Conservation (phyloP, 2,329 filamentous ascomycete genomes). For the Lecanosticta acicola region DNA sequence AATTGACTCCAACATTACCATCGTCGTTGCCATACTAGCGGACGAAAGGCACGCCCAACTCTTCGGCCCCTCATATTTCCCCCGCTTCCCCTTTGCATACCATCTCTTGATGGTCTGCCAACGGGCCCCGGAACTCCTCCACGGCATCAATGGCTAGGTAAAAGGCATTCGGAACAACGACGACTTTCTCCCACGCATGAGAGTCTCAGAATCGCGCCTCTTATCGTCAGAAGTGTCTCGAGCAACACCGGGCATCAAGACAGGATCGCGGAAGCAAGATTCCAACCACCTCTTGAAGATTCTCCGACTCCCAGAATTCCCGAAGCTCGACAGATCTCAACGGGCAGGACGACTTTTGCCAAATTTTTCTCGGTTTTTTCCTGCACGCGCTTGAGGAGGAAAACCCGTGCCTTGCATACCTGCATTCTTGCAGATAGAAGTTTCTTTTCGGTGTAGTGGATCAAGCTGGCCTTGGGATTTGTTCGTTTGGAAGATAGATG, state of each 20-base stretch:
- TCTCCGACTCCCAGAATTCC: background rate
- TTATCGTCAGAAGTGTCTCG: background rate
- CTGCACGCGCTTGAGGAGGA: background rate
- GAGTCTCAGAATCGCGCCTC: too few relatives aligned
- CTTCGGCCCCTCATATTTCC: too few relatives aligned
- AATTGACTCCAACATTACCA: too few relatives aligned
- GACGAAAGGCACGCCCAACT: too few relatives aligned
- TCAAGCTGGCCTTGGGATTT: background rate
- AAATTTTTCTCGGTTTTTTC: background rate
- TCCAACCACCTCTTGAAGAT: background rate
- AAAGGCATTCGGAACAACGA: background rate
- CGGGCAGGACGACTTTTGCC: background rate
- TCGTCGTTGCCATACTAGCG: too few relatives aligned
- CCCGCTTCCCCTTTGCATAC: too few relatives aligned
- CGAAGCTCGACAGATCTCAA: background rate
- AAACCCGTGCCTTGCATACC: background rate
- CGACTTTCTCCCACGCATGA: background rate
- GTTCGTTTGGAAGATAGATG: too few relatives aligned
- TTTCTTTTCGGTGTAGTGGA: conserved; percentile 5
- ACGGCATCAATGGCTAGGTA: background rate
- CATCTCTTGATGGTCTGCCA: background rate
- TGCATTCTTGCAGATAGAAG: conserved; percentile 2
- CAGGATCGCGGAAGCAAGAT: background rate
- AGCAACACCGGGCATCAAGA: background rate
- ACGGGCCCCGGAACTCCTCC: background rate